These are phyloP conservation scores for Trichophyton simii DNA, from an alignment of 2,329 filamentous ascomycete genomes.

Conservation along the genomic window DNA sequence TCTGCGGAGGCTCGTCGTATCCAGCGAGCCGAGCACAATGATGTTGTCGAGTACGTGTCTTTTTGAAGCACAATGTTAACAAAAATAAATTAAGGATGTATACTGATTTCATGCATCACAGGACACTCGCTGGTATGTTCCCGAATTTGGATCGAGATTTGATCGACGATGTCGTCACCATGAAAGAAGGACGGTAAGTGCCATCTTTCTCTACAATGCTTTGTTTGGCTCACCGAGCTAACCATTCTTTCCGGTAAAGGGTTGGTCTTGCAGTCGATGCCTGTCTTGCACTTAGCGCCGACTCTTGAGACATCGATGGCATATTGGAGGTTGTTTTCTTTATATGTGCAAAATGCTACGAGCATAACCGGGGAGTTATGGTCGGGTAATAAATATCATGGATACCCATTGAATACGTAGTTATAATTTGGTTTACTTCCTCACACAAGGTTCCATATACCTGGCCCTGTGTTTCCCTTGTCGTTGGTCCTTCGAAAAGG, in stretches of 20 bases:
- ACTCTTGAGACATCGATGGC: constrained; percentile 14
- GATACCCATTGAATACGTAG: constrained; percentile 4
- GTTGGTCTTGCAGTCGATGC: constrained; percentile 78
- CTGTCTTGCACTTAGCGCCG: constrained; percentile 56
- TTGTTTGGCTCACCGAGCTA: background rate
- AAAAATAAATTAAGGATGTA: too few species aligned
- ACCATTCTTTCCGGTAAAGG: constrained; percentile 31
- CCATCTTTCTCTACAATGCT: background rate
- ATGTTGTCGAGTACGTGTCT: constrained; percentile 60
- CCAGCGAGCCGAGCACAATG: constrained; percentile 70
- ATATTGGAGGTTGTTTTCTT: background rate
- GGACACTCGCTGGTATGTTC: constrained; percentile 88
- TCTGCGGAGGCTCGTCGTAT: constrained; percentile 74
- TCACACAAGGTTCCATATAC: background rate
- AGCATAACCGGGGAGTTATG: constrained; percentile 3
- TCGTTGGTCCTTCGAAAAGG: background rate
- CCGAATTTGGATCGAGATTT: constrained; percentile 86
- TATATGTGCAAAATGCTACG: background rate
- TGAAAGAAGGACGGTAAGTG: constrained; percentile 83
- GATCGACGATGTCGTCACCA: constrained; percentile 90
- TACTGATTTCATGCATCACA: constrained; percentile 13
- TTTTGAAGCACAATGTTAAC: background rate
- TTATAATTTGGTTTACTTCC: background rate
- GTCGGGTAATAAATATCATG: constrained; percentile 1
- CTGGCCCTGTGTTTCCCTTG: background rate